These are phyloP conservation scores for Ogataea philodendri DNA, from an alignment of 805 yeast genomes.

Conservation along the genomic window DNA sequence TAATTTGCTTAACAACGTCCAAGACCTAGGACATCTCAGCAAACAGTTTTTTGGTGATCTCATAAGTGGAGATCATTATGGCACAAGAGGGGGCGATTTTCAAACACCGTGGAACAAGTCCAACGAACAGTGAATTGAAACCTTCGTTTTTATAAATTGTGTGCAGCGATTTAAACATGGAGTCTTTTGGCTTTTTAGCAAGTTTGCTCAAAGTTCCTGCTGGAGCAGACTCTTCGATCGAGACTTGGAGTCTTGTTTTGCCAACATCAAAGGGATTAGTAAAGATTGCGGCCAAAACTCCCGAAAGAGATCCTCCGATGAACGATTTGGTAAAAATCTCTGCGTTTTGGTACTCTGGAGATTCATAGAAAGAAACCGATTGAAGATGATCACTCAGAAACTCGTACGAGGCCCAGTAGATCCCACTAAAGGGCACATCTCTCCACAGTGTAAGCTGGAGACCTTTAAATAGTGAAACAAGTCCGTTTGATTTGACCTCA, in stretches of 20 bases:
- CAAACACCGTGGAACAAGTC: constrained; percentile 78
- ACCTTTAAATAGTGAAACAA: constrained; percentile 73
- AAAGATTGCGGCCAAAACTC: constrained; percentile 76
- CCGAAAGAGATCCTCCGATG: constrained; percentile 79
- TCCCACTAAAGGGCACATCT: constrained; percentile 95
- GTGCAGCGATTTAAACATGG: constrained; percentile 68
- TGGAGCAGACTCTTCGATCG: constrained; percentile 42
- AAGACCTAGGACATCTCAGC: constrained; percentile 16
- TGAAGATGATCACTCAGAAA: constrained; percentile 35
- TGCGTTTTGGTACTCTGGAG: constrained; percentile 21
- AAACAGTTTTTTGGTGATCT: constrained; percentile 71
- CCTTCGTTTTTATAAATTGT: constrained; percentile 75
- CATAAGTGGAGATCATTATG: constrained; percentile 95
- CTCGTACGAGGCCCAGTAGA: constrained; percentile 91
- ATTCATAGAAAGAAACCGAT: constrained; percentile 21
- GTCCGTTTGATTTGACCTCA: constrained; percentile 57
- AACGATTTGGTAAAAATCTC: constrained; percentile 61
- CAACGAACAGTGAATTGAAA: constrained; percentile 77
- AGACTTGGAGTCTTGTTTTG: constrained; percentile 83
- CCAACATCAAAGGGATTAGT: constrained; percentile 98
- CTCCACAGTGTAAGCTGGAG: constrained; percentile 88
- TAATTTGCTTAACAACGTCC: constrained; percentile 4
- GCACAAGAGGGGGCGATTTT: constrained; percentile 98
- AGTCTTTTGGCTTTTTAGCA: constrained; percentile 30
- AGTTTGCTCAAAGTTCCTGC: constrained; percentile 14